These are phyloP conservation scores for Ceraceosorus guamensis DNA, from an alignment of 1,284 basidiomycete species.

Conservation along the genomic window DNA sequence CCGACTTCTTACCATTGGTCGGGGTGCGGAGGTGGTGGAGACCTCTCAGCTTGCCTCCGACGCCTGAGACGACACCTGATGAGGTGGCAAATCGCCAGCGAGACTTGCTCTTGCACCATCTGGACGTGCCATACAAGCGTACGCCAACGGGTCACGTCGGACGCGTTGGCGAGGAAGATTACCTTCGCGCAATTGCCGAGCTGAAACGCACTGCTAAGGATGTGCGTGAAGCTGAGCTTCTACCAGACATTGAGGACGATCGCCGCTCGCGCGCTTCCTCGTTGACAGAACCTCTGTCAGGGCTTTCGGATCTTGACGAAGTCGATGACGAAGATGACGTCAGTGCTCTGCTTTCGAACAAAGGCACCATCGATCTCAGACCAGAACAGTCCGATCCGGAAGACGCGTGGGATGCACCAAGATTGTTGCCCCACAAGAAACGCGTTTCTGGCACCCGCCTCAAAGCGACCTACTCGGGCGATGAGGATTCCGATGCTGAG, in stretches of 20 bases:
- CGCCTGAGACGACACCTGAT: slow-evolving; percentile 14
- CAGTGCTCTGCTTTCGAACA: slow-evolving; percentile 13
- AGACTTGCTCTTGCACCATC: neutral
- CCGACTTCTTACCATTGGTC: slow-evolving; percentile 40
- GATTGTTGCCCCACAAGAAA: slow-evolving; percentile 39
- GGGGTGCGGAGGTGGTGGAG: slow-evolving; percentile 34
- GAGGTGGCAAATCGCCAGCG: neutral
- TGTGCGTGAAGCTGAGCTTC: slow-evolving; percentile 4
- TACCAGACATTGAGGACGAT: slow-evolving; percentile 7
- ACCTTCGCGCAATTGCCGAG: slow-evolving; percentile 4
- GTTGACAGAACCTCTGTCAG: slow-evolving; percentile 34
- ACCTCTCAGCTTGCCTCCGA: slow-evolving; percentile 20
- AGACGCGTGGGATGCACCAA: slow-evolving; percentile 5
- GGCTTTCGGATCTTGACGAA: slow-evolving; percentile 18
- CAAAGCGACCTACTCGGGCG: slow-evolving; percentile 26
- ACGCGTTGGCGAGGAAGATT: slow-evolving; percentile 5
- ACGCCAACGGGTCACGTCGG: slow-evolving; percentile 1
- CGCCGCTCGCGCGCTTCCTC: slow-evolving; percentile 24
- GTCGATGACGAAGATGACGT: slow-evolving; percentile 35
- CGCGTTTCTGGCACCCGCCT: slow-evolving; percentile 36
- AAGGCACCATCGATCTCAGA: neutral
- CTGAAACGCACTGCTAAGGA: slow-evolving; percentile 8
- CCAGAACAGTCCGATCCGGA: neutral
- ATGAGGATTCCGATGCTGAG: slow-evolving; percentile 4
- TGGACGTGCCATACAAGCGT: slow-evolving; percentile 1